These are phyloP conservation scores for Yarrowia phangngaensis DNA, from an alignment of 805 yeast genomes.

Conservation along the genomic window DNA sequence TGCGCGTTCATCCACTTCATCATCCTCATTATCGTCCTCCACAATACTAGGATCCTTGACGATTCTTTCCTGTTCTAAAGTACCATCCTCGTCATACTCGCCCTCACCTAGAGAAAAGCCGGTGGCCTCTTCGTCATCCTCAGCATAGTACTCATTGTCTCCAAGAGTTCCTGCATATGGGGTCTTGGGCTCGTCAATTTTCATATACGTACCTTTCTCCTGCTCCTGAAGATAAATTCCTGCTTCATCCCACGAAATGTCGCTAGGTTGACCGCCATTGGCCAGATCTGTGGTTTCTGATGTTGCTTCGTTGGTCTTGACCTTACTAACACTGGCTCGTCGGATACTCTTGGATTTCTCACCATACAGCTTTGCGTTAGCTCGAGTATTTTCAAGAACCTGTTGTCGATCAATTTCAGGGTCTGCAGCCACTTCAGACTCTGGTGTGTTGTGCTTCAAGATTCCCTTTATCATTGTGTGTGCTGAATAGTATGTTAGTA, in stretches of 20 bases:
- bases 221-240: constrained; percentile 71
- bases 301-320: constrained; percentile 12
- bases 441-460: constrained; percentile 13
- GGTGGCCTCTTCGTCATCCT: constrained; percentile 52
- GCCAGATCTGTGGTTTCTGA: constrained; percentile 10
- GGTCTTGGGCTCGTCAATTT: constrained; percentile 91
- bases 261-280: constrained; percentile 34
- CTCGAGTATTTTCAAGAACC: constrained; percentile 73
- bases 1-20: constrained; percentile 32
- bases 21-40: constrained; percentile 27
- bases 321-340: constrained; percentile 27
- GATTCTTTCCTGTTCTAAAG: constrained; percentile 34
- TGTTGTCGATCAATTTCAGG: constrained; percentile 50
- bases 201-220: constrained; percentile 68
- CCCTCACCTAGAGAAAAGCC: constrained; percentile 37
- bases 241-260: constrained; percentile 79
- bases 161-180: constrained; percentile 85
- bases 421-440: background rate
- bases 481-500: background rate
- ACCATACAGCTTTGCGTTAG: constrained; percentile 53
- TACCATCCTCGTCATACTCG: constrained; percentile 32
- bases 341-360: constrained; percentile 31
- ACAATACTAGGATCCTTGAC: constrained; percentile 16
- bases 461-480: constrained; percentile 23
- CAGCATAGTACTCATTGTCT: constrained; percentile 69